Conservation (phyloP, 2,329 filamentous ascomycete genomes). For the Tolypocladium ophioglossoides region DNA sequence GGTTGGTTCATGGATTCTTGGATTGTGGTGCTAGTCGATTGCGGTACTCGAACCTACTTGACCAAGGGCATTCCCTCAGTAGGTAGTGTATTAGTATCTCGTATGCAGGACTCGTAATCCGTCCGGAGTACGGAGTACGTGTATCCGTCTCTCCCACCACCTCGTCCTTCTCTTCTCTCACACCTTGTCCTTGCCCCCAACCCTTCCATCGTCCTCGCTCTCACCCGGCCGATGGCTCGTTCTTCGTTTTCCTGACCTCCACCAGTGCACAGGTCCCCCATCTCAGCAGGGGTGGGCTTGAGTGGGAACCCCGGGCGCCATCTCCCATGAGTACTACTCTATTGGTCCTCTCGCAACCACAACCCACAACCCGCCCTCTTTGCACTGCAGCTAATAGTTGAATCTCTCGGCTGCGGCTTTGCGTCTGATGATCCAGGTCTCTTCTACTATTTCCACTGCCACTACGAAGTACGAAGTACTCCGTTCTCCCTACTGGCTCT, state of each 20-base stretch:
- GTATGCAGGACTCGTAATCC: too few species aligned
- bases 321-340: not conserved
- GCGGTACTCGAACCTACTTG: not conserved
- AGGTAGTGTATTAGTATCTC: too few species aligned
- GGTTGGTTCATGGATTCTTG: not conserved
- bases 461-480: not conserved
- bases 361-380: slow-evolving; percentile 3
- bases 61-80: not conserved
- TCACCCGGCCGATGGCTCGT: not conserved
- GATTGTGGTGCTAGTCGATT: not conserved
- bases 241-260: not conserved
- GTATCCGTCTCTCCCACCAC: not conserved
- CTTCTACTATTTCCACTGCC: not conserved
- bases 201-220: not conserved
- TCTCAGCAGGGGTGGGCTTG: slow-evolving; percentile 2
- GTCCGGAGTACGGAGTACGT: not conserved
- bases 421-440: slow-evolving; percentile 1
- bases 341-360: slow-evolving; percentile 4
- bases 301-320: slow-evolving; percentile 2
- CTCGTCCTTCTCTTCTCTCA: not conserved
- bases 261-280: not conserved
- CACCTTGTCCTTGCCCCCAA: not conserved
- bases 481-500: not conserved
- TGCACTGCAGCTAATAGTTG: not conserved
- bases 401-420: not conserved